Evolutionary conservation across 2,329 filamentous ascomycete genomes (phyloP).

Genomic region (Ophiostoma ips): DNA sequence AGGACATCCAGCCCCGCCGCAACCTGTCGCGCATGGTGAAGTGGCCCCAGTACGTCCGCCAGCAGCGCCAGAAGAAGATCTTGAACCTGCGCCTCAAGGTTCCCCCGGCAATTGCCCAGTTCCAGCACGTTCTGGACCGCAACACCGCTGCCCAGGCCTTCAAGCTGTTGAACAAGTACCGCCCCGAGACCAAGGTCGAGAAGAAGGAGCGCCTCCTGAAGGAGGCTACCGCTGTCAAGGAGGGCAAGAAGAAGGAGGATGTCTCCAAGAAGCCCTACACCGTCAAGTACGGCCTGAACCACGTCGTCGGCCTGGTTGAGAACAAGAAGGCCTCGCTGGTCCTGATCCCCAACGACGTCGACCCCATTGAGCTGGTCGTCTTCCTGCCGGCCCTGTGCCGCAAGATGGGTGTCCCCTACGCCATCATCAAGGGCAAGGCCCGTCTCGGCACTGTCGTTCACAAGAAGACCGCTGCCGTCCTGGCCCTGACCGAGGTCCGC

Average conservation of each 20-base stretch:
- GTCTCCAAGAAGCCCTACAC: constrained; percentile 99
- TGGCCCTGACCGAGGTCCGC: constrained; percentile 92
- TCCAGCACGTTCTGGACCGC: constrained; percentile 92
- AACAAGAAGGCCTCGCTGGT: constrained; percentile 99
- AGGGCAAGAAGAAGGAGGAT: constrained; percentile 99
- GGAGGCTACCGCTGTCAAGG: constrained; percentile 93
- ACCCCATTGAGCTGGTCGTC: constrained; percentile 98
- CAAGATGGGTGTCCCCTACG: constrained; percentile 99
- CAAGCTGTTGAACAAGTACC: constrained; percentile 99
- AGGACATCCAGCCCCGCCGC: constrained; percentile 93
- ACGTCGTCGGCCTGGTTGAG: constrained; percentile 93
- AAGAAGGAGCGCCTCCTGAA: constrained; percentile 99
- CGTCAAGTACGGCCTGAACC: constrained; percentile 99
- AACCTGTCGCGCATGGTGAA: constrained; percentile 98
- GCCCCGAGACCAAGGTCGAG: constrained; percentile 95
- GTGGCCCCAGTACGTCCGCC: constrained; percentile 98
- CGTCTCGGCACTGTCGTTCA: constrained; percentile 97
- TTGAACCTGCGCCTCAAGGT: constrained; percentile 98
- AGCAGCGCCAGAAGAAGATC: constrained; percentile 90
- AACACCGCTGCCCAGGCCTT: constrained; percentile 94
- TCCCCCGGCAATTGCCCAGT: constrained; percentile 91
- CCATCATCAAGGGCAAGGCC: constrained; percentile 99
- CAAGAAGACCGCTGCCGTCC: constrained; percentile 99
- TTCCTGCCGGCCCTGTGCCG: constrained; percentile 98
- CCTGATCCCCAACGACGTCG: constrained; percentile 97